Percentiles rank a stretch among this genome's conserved stretches.
Evolutionary conservation across 2,329 filamentous ascomycete genomes (phyloP).

Genomic region (Trichoderma afroharzianum): DNA sequence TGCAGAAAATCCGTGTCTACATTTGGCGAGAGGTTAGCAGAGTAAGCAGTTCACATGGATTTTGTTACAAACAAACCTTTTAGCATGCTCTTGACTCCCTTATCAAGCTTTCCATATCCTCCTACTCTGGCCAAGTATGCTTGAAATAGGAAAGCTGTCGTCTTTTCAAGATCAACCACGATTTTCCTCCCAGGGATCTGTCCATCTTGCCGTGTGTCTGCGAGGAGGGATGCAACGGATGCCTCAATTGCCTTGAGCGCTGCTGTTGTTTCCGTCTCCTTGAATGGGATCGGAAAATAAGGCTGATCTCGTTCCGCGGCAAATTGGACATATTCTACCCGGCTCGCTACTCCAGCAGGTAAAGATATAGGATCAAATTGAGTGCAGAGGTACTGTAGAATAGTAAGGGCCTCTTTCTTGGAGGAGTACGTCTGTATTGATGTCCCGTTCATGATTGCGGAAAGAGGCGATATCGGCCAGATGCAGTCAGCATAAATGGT

Average conservation of each 20-base stretch:
- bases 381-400: conserved; percentile 25
- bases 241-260: conserved; percentile 44
- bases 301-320: conserved; percentile 34
- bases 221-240: conserved; percentile 31
- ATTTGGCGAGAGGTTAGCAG: not conserved
- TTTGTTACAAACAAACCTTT: conserved; percentile 26
- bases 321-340: conserved; percentile 30
- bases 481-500: not conserved
- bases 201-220: conserved; percentile 24
- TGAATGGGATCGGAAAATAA: conserved; percentile 47
- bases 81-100: conserved; percentile 29
- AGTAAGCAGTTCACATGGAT: not conserved
- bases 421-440: conserved; percentile 17
- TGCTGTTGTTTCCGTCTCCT: conserved; percentile 43
- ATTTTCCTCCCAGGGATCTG: conserved; percentile 21
- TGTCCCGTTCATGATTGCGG: not conserved
- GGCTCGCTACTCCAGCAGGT: conserved; percentile 26
- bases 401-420: conserved; percentile 24
- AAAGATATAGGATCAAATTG: conserved; percentile 30
- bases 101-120: conserved; percentile 37
- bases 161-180: conserved; percentile 36
- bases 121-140: conserved; percentile 36
- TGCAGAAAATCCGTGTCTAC: conserved; percentile 67
- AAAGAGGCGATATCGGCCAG: no score
- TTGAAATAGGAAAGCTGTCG: conserved; percentile 41